phyloP scores from a whole-genome alignment of 306 rosid species.

The Prunus persica region Prunus_persica_NCBIv2 NC_034014.1:30037501-30038000 shows the following conservation, averaged over 20 bases:
- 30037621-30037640: neutral
- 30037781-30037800: constrained; percentile 8
- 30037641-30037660: neutral
- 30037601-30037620: neutral
- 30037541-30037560: neutral
- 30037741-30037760: neutral
- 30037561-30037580: neutral
- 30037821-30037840: neutral
- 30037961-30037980: constrained; percentile 21
- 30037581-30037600: neutral
- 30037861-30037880: neutral
- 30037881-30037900: neutral
- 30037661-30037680: neutral
- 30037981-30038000: neutral
- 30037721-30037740: no score
- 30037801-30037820: no score
- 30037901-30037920: neutral
- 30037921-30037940: neutral
- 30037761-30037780: neutral
- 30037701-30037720: no score
- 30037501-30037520: neutral
- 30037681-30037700: no score
- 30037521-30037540: neutral
- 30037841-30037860: neutral
- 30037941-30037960: neutral